phyloP scores from a whole-genome alignment of 2,329 filamentous ascomycete species.

The Penicillium occitanis region DNA sequence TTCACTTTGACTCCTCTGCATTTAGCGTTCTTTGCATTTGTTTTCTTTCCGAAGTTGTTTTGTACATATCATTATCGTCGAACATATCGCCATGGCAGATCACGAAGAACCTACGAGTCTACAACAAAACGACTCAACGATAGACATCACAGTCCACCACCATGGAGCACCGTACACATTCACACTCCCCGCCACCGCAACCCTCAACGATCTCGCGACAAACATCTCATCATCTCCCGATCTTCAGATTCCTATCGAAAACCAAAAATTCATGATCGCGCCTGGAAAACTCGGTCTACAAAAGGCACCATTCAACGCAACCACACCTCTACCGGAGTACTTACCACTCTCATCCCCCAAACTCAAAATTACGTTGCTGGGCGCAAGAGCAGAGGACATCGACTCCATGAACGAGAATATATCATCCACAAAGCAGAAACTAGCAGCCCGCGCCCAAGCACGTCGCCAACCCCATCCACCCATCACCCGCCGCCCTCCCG shows the following conservation, averaged over 20 bases:
- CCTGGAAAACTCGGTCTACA: conserved; percentile 48
- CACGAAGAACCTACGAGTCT: background rate
- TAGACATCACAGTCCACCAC: conserved; percentile 48
- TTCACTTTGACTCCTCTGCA: background rate
- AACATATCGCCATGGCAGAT: conserved; percentile 10
- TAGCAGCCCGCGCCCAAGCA: conserved; percentile 33
- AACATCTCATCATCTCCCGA: conserved; percentile 31
- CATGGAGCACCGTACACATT: conserved; percentile 54
- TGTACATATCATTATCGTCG: background rate
- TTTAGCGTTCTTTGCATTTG: background rate
- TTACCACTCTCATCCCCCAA: conserved; percentile 38
- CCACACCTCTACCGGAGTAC: conserved; percentile 35
- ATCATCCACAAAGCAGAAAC: conserved; percentile 29
- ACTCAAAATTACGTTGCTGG: conserved; percentile 50
- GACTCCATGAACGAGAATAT: conserved; percentile 42
- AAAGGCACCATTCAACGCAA: conserved; percentile 45
- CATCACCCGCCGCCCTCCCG: conserved; percentile 14
- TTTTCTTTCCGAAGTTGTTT: background rate
- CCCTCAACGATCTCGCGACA: conserved; percentile 47
- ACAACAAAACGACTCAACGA: background rate
- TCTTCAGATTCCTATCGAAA: conserved; percentile 41
- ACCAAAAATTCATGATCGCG: conserved; percentile 48
- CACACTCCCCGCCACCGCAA: conserved; percentile 51
- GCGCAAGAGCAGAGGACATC: conserved; percentile 45
- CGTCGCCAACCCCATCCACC: conserved; percentile 23